These are phyloP conservation scores for Aureobasidium mangrovei DNA, from an alignment of 2,329 filamentous ascomycete genomes.

Conservation along the genomic window DNA sequence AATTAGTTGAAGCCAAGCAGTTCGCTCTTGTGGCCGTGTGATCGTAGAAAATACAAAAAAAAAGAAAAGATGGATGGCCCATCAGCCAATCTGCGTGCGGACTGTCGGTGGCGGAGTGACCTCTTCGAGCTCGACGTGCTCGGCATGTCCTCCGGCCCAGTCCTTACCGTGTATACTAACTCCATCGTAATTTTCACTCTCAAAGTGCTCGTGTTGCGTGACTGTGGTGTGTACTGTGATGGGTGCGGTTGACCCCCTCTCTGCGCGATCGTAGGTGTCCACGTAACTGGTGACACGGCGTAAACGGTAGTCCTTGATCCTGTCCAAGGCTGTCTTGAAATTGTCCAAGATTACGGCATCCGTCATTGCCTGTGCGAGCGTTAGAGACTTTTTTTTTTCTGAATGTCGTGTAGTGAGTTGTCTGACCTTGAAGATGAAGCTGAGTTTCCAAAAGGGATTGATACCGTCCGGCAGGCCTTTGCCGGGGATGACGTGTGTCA, in stretches of 20 bases:
- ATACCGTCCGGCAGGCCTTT: constrained; percentile 40
- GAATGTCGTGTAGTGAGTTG: no score
- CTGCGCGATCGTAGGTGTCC: not conserved
- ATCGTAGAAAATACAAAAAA: no score
- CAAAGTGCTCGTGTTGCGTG: constrained; percentile 5
- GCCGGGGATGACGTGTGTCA: constrained; percentile 35
- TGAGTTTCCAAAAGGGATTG: constrained; percentile 58
- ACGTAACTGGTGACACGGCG: constrained; percentile 21
- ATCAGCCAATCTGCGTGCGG: not conserved
- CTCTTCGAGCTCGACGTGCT: constrained; percentile 3
- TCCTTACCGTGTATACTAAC: not conserved
- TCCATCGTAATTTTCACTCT: not conserved
- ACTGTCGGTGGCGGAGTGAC: constrained; percentile 5
- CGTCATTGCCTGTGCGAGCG: constrained; percentile 33
- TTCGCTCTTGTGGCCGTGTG: no score
- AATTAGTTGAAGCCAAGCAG: no score
- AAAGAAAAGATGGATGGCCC: no score
- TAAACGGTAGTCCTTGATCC: constrained; percentile 37
- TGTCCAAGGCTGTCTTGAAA: constrained; percentile 52
- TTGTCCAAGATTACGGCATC: constrained; percentile 60
- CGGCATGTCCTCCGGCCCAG: not conserved
- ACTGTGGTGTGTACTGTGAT: constrained; percentile 9
- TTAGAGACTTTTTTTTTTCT: no score
- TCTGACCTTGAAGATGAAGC: constrained; percentile 47
- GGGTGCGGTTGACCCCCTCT: constrained; percentile 1